These are phyloP conservation scores for Talaromyces trachyspermus DNA, from an alignment of 495 filamentous ascomycete species.

Conservation along the genomic window DNA sequence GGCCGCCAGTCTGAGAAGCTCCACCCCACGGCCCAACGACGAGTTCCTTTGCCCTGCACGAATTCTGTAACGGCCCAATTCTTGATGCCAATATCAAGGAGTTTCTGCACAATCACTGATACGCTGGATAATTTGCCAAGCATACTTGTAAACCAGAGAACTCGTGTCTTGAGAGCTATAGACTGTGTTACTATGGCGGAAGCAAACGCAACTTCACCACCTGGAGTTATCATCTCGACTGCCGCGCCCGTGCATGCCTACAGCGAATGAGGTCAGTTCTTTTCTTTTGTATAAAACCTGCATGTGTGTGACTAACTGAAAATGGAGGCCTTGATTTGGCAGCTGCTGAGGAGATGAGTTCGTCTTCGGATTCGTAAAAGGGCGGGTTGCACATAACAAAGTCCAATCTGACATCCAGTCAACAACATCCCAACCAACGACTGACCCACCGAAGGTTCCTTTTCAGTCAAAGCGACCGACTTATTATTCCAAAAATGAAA, in stretches of 20 bases:
- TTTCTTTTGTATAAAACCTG: not conserved
- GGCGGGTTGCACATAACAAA: conserved; percentile 95
- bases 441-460: no score
- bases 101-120: conserved; percentile 48
- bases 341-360: conserved; percentile 57
- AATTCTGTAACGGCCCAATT: conserved; percentile 86
- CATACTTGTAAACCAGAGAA: conserved; percentile 91
- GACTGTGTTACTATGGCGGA: conserved; percentile 69
- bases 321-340: conserved; percentile 62
- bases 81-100: conserved; percentile 50
- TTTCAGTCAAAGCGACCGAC: not conserved
- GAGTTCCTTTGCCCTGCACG: conserved; percentile 70
- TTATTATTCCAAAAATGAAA: not conserved
- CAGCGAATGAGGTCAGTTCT: not conserved
- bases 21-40: conserved; percentile 85
- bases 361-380: conserved; percentile 70
- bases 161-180: conserved; percentile 44
- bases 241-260: conserved; percentile 71
- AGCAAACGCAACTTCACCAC: conserved; percentile 80
- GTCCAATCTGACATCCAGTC: conserved; percentile 69
- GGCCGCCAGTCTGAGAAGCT: conserved; percentile 68
- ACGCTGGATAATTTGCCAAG: conserved; percentile 76
- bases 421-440: no score
- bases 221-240: conserved; percentile 79
- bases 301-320: conserved; percentile 35